Percentiles rank a stretch among this genome's conserved stretches.
Evolutionary conservation across 2,329 filamentous ascomycete species (phyloP).

Genomic region (Cryphonectria radicalis): DNA sequence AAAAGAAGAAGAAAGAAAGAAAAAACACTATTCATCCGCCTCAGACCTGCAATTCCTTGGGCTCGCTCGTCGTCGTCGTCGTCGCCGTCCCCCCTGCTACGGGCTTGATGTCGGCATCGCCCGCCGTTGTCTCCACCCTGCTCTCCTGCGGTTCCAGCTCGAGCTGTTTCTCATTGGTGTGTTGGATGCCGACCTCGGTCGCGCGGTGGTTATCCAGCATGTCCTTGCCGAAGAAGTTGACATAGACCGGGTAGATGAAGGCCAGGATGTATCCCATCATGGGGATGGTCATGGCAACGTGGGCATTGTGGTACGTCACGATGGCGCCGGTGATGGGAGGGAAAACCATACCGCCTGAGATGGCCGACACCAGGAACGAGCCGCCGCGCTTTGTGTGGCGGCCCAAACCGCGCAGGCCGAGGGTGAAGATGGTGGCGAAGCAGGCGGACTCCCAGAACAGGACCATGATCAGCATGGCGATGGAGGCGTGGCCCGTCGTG

Average conservation of each 20-base stretch:
- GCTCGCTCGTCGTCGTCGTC: not conserved
- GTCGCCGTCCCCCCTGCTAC: not conserved
- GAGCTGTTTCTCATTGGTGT: slow-evolving; percentile 33
- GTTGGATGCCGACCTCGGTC: slow-evolving; percentile 35
- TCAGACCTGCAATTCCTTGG: slow-evolving; percentile 8
- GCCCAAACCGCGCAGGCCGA: slow-evolving; percentile 61
- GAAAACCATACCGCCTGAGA: slow-evolving; percentile 59
- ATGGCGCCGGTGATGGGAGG: slow-evolving; percentile 53
- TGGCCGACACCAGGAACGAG: slow-evolving; percentile 58
- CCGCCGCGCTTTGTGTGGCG: slow-evolving; percentile 59
- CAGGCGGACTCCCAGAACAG: slow-evolving; percentile 62
- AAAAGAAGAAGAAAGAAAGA: not conserved
- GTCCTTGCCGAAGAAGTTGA: slow-evolving; percentile 38
- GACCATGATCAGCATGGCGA: slow-evolving; percentile 59
- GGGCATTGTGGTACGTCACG: slow-evolving; percentile 30
- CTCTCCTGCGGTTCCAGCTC: slow-evolving; percentile 35
- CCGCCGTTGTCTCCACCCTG: slow-evolving; percentile 11
- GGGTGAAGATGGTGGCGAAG: slow-evolving; percentile 63
- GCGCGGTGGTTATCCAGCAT: slow-evolving; percentile 38
- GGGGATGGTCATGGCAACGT: slow-evolving; percentile 37
- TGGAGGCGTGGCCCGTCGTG: slow-evolving; percentile 52
- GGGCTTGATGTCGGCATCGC: slow-evolving; percentile 2
- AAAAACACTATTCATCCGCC: not conserved
- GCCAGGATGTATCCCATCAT: slow-evolving; percentile 40
- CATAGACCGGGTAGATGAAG: slow-evolving; percentile 37